These are phyloP conservation scores for Syncephalastrum racemosum DNA, from an alignment of 371 early-diverging fungal genomes.

Conservation along the genomic window DNA sequence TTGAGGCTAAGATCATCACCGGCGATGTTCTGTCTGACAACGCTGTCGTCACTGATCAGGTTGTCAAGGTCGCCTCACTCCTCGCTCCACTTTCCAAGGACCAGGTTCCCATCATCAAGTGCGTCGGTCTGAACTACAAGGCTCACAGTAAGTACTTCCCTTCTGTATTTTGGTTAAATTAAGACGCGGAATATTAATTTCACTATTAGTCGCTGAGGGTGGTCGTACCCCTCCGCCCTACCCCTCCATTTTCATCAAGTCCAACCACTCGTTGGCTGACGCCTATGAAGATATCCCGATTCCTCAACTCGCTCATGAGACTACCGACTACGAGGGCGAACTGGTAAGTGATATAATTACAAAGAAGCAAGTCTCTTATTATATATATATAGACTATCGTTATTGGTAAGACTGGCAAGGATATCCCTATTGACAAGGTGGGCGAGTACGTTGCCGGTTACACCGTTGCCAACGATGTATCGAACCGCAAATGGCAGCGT, in stretches of 20 bases:
- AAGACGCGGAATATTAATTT: neutral
- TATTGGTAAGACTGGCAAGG: slow-evolving; percentile 55
- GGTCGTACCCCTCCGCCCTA: slow-evolving; percentile 33
- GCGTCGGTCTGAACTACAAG: slow-evolving; percentile 63
- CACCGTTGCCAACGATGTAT: slow-evolving; percentile 60
- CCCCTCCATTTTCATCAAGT: slow-evolving; percentile 57
- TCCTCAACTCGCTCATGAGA: slow-evolving; percentile 44
- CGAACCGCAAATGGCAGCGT: slow-evolving; percentile 58
- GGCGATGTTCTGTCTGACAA: slow-evolving; percentile 40
- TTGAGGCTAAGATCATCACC: slow-evolving; percentile 43
- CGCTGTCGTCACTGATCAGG: slow-evolving; percentile 38
- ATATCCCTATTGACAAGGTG: slow-evolving; percentile 46
- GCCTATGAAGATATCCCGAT: slow-evolving; percentile 49
- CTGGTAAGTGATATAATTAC: slow-evolving; percentile 18
- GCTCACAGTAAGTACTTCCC: slow-evolving; percentile 18
- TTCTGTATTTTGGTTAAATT: neutral
- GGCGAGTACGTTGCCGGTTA: slow-evolving; percentile 57
- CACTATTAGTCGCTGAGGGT: slow-evolving; percentile 22
- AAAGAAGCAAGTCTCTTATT: too few relatives aligned
- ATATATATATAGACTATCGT: slow-evolving; percentile 36
- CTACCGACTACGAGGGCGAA: slow-evolving; percentile 62
- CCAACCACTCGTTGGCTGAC: slow-evolving; percentile 38
- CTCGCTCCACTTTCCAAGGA: slow-evolving; percentile 43
- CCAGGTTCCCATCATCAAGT: slow-evolving; percentile 39
- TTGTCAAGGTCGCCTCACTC: slow-evolving; percentile 34